Base-by-base conservation (phyloP, 176 grass and related monocot species). In the Oryza officinalis region DNA sequence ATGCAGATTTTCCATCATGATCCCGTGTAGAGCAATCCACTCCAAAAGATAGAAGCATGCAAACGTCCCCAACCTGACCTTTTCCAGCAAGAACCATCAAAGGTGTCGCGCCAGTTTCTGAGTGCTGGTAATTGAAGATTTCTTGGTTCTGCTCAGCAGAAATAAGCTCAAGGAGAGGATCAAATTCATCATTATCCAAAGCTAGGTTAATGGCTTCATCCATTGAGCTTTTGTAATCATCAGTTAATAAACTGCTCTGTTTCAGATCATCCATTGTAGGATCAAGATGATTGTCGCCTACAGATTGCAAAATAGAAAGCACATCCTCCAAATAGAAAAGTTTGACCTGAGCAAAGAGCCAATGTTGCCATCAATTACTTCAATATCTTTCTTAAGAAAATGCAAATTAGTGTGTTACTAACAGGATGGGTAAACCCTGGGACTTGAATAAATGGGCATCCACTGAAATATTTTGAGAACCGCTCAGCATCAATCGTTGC, bases 291-390 rank as follows among this genome's bases (percentile, higher is more conserved):
- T 95, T 95, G 75, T 90, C 89, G 68, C 78, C 73, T 38, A 38
- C 68, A 80, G 91, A 88, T 38, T 90, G 89, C 78, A 98, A 73
- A 86, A 95, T 93, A 49, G 91, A 93, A 63, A 98, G 91, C 27
- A 95, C 96, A 67, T 98, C 96, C 80, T 98, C 96, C 88, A 98
- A 90, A 90, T 95, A 98, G 67, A 92, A 98, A 84, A 77, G 78
- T 91, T 95, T 93, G 18, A 98, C 96, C 96, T 98, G 74, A 23
- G 32, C n/a, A 71, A 70, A 45, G 25, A 66, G 65, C 50, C 57
- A 77, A 86, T 9, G 54, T 81, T 54, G 3, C 23, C 44, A 77
- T 67, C 33, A 83, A 49, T 81, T 69, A 59, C 32, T 30, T 83
- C 59, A 78, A 83, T 13, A 75, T 61, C 28, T 72, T 63, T 27